These are phyloP conservation scores for Coemansia sp. DNA, from an alignment of 192 early-diverging fungal genomes.

Conservation along the genomic window DNA sequence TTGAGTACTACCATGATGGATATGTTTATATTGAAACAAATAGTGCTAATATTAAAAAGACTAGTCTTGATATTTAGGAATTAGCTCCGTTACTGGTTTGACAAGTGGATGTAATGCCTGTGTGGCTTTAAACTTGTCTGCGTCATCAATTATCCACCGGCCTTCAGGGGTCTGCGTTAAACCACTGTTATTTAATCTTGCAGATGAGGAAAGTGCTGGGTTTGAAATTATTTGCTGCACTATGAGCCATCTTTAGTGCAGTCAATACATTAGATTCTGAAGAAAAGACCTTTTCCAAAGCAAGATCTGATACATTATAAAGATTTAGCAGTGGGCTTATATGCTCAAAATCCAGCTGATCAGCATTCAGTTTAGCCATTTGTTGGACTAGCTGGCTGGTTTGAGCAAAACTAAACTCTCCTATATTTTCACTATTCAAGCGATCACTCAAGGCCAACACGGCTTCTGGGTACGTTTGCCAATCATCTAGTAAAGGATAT, in stretches of 20 bases:
- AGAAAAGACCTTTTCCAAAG: background rate
- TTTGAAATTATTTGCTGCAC: background rate
- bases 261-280: background rate
- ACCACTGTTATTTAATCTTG: background rate
- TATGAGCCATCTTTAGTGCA: background rate
- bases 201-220: background rate
- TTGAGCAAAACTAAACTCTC: background rate
- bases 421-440: conserved; percentile 1
- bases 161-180: background rate
- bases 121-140: background rate
- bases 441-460: conserved; percentile 11
- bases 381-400: background rate
- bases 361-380: background rate
- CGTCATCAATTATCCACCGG: background rate
- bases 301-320: background rate
- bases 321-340: background rate
- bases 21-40: background rate
- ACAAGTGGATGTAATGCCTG: background rate
- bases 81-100: background rate
- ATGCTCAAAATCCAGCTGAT: background rate
- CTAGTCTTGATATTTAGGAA: background rate
- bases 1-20: too few species aligned
- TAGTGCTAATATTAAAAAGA: background rate
- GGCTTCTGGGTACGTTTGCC: conserved; percentile 5
- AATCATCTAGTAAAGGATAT: conserved; percentile 8